Conservation (phyloP, 495 filamentous ascomycete species). For the Penicillium lividum region DNA sequence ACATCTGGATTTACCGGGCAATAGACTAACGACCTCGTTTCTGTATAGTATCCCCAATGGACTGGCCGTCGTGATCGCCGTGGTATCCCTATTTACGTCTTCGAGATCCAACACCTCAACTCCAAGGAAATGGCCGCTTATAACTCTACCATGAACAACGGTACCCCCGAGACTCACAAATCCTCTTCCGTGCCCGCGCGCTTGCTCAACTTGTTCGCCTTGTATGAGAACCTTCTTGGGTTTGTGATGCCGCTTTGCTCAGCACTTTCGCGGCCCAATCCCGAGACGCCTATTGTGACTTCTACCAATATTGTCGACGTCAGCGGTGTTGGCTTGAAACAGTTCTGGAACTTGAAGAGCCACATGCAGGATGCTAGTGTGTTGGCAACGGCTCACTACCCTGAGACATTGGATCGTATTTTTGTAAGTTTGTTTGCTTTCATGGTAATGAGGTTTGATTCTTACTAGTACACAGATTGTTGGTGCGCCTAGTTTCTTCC, state of each 20-base stretch:
- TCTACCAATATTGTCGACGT: constrained; percentile 91
- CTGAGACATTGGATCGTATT: constrained; percentile 84
- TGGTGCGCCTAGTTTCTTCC: constrained; percentile 87
- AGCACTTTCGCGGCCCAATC: constrained; percentile 67
- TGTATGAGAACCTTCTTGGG: constrained; percentile 86
- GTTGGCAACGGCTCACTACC: constrained; percentile 89
- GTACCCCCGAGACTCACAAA: constrained; percentile 59
- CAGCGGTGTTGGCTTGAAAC: constrained; percentile 76
- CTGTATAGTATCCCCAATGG: constrained; percentile 84
- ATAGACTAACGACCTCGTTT: constrained; percentile 1
- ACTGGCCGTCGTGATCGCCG: constrained; percentile 83
- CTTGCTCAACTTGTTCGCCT: constrained; percentile 76
- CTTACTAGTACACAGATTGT: constrained; percentile 61
- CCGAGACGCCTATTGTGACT: constrained; percentile 77
- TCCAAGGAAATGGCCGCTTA: constrained; percentile 77
- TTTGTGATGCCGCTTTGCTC: constrained; percentile 85
- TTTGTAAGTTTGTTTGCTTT: constrained; percentile 56
- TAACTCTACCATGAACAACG: constrained; percentile 58
- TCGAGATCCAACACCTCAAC: constrained; percentile 79
- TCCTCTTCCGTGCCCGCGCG: constrained; percentile 57
- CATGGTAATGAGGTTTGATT: not conserved
- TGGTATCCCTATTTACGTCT: constrained; percentile 88
- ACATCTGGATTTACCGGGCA: not conserved
- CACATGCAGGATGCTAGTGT: constrained; percentile 90
- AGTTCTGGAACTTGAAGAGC: constrained; percentile 88